A percentile compares a stretch with the other conserved stretches of the same genome.
Conservation (phyloP, 75 land plant species). For the Picea sitchensis region DNA sequence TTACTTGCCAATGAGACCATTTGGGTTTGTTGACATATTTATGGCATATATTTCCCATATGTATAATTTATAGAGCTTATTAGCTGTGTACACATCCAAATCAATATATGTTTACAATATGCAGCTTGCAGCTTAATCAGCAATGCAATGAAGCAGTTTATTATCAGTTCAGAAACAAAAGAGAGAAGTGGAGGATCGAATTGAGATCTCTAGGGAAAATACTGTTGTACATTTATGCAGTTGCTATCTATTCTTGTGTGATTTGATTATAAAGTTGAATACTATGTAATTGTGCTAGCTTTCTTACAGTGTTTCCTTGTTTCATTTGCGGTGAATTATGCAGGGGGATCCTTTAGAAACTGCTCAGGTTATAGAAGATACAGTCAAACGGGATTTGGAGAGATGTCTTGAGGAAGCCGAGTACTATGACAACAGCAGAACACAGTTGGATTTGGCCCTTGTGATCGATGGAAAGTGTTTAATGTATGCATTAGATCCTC, state of each 20-base stretch:
- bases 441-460: slow-evolving; percentile 74
- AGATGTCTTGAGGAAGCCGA: slow-evolving; percentile 63
- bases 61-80: neutral
- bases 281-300: neutral
- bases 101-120: neutral
- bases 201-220: slow-evolving; percentile 25
- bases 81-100: neutral
- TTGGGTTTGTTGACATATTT: slow-evolving; percentile 6
- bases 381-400: slow-evolving; percentile 60
- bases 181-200: slow-evolving; percentile 87
- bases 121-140: slow-evolving; percentile 94
- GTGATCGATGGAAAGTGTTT: slow-evolving; percentile 97
- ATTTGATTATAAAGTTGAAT: neutral
- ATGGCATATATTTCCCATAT: neutral
- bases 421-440: slow-evolving; percentile 21
- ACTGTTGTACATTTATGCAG: neutral
- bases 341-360: slow-evolving; percentile 89
- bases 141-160: slow-evolving; percentile 94
- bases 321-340: neutral
- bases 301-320: neutral
- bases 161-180: slow-evolving; percentile 90
- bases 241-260: neutral
- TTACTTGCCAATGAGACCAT: no score
- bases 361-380: slow-evolving; percentile 63
- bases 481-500: slow-evolving; percentile 96